Evolutionary conservation across 371 early-diverging fungal genomes (phyloP).

Genomic region (Lichtheimia hyalospora): DNA sequence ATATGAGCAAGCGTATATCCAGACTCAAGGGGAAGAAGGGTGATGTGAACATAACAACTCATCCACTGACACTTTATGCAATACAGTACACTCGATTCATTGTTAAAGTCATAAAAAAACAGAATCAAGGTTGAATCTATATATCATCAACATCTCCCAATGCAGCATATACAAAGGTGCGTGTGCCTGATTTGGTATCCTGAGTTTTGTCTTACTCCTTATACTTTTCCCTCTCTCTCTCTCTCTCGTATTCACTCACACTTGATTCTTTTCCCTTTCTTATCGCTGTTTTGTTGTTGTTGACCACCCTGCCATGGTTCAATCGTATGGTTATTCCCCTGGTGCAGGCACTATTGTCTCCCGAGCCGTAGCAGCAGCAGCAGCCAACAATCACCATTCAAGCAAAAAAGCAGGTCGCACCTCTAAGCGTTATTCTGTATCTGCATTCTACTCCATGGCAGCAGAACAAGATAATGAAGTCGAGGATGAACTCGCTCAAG

Average conservation of each 20-base stretch:
- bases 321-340: constrained; percentile 41
- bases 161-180: too few species aligned
- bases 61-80: too few species aligned
- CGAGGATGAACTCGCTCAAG: constrained; percentile 88
- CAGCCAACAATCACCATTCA: constrained; percentile 40
- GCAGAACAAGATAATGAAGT: constrained; percentile 95
- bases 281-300: neutral
- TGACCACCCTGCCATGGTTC: constrained; percentile 35
- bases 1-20: too few species aligned
- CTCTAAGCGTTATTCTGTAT: constrained; percentile 81
- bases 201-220: too few species aligned
- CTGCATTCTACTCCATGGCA: constrained; percentile 92
- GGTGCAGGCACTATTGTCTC: constrained; percentile 32
- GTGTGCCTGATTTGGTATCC: too few species aligned
- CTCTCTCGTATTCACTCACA: neutral
- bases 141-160: too few species aligned
- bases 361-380: constrained; percentile 49
- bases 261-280: neutral
- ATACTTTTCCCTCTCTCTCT: neutral
- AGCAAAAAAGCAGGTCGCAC: constrained; percentile 32
- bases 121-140: too few species aligned
- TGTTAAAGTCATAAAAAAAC: too few species aligned
- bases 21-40: too few species aligned
- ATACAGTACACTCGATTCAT: too few species aligned
- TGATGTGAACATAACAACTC: too few species aligned